Evolutionary conservation across 805 yeast genomes (phyloP).

Genomic region (Tetrapisispora taiwanensis): DNA sequence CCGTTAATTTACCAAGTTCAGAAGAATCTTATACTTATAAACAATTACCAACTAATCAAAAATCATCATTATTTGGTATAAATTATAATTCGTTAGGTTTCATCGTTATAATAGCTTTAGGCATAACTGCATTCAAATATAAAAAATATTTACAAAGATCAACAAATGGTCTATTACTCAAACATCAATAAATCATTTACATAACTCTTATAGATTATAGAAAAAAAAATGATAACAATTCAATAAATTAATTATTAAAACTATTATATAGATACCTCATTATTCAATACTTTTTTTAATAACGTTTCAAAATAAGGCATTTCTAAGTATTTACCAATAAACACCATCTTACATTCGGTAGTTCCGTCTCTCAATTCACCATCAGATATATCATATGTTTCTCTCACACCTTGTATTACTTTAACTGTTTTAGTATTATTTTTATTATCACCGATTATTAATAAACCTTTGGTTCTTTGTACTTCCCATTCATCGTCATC

Average conservation of each 20-base stretch:
- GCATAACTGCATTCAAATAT: background rate
- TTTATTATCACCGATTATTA: constrained; percentile 34
- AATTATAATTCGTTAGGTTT: background rate
- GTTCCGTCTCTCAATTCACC: constrained; percentile 24
- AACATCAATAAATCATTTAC: background rate
- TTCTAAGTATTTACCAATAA: constrained; percentile 61
- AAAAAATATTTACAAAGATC: background rate
- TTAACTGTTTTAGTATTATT: constrained; percentile 30
- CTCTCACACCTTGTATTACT: constrained; percentile 86
- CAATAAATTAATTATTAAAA: no score
- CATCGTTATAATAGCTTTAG: background rate
- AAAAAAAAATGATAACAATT: no score
- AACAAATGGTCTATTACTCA: background rate
- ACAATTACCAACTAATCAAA: background rate
- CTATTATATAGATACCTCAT: no score
- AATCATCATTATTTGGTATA: background rate
- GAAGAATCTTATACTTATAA: background rate
- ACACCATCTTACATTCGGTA: constrained; percentile 47
- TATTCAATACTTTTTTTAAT: constrained; percentile 8
- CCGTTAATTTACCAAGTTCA: background rate
- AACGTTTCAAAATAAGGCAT: constrained; percentile 26
- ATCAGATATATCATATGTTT: constrained; percentile 72
- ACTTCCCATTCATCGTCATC: constrained; percentile 38
- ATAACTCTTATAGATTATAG: background rate
- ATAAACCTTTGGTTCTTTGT: constrained; percentile 73